Evolutionary conservation across 192 early-diverging fungal species (phyloP).

Genomic region (Rhizophagus sp.): DNA sequence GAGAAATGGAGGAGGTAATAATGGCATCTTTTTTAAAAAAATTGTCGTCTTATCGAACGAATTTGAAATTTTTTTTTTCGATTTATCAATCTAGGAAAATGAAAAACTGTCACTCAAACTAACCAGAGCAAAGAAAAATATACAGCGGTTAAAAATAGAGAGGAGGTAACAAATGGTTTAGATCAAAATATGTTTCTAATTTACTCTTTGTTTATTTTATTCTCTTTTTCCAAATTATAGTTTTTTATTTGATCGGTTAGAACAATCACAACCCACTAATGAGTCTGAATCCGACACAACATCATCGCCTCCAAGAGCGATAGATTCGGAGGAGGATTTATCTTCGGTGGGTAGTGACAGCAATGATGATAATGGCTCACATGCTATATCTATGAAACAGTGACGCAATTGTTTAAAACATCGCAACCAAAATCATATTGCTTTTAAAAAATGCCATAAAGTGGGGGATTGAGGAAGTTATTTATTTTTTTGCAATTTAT

Average conservation of each 20-base stretch:
- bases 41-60: not conserved
- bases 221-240: not conserved
- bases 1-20: constrained; percentile 44
- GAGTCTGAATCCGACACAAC: constrained; percentile 29
- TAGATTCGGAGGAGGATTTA: constrained; percentile 22
- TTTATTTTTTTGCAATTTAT: too few species aligned
- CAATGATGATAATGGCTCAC: constrained; percentile 22
- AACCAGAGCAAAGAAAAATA: constrained; percentile 34
- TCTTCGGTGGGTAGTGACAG: constrained; percentile 24
- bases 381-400: constrained; percentile 3
- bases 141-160: constrained; percentile 43
- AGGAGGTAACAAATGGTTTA: constrained; percentile 31
- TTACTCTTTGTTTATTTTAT: not conserved
- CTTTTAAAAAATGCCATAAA: too few species aligned
- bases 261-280: constrained; percentile 25
- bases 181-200: not conserved
- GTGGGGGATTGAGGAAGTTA: too few species aligned
- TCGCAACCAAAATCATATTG: not conserved
- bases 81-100: constrained; percentile 38
- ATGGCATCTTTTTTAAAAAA: not conserved
- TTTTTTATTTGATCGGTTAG: constrained; percentile 36
- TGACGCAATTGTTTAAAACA: not conserved
- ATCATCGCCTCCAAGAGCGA: constrained; percentile 13
- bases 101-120: constrained; percentile 33
- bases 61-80: not conserved